Conservation (phyloP, 306 rosid species). For the Chamaecrista fasciculata region DNA sequence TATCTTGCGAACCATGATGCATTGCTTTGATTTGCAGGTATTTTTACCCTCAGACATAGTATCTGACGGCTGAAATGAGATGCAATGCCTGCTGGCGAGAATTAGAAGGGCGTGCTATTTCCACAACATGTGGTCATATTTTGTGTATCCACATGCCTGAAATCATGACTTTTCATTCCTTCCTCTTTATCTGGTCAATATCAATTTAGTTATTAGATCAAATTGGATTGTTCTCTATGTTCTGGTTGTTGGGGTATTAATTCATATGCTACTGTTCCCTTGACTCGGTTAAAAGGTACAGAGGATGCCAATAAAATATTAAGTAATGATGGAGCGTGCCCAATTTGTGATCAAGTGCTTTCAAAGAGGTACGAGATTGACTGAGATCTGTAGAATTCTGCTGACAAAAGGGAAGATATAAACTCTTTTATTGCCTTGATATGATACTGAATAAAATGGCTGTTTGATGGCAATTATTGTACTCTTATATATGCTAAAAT, state of each 20-base stretch:
- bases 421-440: conserved; percentile 5
- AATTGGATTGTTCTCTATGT: conserved; percentile 15
- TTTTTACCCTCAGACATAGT: conserved; percentile 31
- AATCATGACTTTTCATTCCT: conserved; percentile 13
- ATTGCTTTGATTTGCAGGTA: conserved; percentile 37
- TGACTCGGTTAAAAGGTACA: conserved; percentile 62
- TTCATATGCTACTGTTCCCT: conserved; percentile 38
- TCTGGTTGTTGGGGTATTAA: conserved; percentile 26
- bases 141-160: conserved; percentile 66
- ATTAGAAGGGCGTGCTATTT: conserved; percentile 85
- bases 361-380: conserved; percentile 73
- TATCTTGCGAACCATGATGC: conserved; percentile 22
- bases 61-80: conserved; percentile 68
- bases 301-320: conserved; percentile 96
- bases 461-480: conserved; percentile 7
- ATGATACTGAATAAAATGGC: neutral
- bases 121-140: conserved; percentile 95
- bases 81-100: conserved; percentile 99
- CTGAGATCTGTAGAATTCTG: conserved; percentile 23
- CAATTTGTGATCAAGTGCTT: conserved; percentile 94
- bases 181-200: neutral
- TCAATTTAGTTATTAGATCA: conserved; percentile 15
- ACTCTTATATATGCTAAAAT: conserved; percentile 2
- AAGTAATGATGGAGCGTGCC: conserved; percentile 90
- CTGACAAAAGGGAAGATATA: conserved; percentile 10